Evolutionary conservation across 2,329 filamentous ascomycete species (phyloP).

Genomic region (Trichoderma simmonsii): DNA sequence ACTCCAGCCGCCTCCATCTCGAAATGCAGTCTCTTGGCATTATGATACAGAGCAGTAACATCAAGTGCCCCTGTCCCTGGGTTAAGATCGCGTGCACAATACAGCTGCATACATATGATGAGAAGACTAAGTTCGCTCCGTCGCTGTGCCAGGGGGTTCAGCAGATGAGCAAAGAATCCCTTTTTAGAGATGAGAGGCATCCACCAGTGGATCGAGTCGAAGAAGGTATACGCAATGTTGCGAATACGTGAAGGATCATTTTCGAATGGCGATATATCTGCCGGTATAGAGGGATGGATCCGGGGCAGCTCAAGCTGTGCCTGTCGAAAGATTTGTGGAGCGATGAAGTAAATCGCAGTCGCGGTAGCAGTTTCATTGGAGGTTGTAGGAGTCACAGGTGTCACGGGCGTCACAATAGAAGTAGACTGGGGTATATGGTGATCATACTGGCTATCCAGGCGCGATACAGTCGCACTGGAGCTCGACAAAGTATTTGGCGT

Average conservation of each 20-base stretch:
- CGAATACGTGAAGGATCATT: background rate
- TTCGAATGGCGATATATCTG: background rate
- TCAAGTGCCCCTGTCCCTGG: background rate
- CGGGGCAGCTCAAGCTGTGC: background rate
- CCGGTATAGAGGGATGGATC: background rate
- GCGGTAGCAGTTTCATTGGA: background rate
- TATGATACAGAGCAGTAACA: background rate
- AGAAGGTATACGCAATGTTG: background rate
- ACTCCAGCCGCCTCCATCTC: background rate
- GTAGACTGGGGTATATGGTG: background rate
- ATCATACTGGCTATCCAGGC: background rate
- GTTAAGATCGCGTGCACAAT: background rate
- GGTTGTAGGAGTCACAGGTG: background rate
- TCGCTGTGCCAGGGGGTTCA: background rate
- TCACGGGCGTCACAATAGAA: background rate
- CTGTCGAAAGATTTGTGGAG: background rate
- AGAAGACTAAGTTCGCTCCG: background rate
- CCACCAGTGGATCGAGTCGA: background rate
- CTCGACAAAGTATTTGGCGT: background rate
- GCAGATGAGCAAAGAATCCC: background rate
- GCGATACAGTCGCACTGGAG: background rate
- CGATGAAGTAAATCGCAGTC: background rate
- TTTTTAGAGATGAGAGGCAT: background rate
- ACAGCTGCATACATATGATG: background rate
- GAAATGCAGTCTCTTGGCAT: background rate